Evolutionary conservation across 2,329 filamentous ascomycete species (phyloP).

Genomic region (Penicillium freii): DNA sequence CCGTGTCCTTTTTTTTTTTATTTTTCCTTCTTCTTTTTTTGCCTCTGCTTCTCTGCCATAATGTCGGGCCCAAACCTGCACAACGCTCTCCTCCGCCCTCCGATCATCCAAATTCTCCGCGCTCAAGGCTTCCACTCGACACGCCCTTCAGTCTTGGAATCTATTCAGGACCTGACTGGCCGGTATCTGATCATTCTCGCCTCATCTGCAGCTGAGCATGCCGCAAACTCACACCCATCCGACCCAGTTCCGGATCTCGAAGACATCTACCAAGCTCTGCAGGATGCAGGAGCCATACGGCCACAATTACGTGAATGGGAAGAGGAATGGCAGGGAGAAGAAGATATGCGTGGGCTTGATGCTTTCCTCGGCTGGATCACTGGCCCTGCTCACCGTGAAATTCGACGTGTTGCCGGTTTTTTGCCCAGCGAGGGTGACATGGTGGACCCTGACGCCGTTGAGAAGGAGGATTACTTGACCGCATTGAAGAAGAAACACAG

Average conservation of each 20-base stretch:
- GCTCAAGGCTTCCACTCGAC: slow-evolving; percentile 86
- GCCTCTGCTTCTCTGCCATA: slow-evolving; percentile 17
- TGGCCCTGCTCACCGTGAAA: slow-evolving; percentile 72
- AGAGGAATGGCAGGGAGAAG: slow-evolving; percentile 66
- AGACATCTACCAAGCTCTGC: slow-evolving; percentile 81
- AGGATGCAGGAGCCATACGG: slow-evolving; percentile 72
- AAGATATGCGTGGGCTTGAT: slow-evolving; percentile 75
- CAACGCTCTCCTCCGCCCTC: slow-evolving; percentile 79
- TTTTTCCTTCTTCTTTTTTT: no score
- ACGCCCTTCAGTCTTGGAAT: slow-evolving; percentile 77
- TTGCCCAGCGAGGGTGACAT: slow-evolving; percentile 56
- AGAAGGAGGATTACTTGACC: slow-evolving; percentile 68
- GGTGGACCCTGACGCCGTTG: slow-evolving; percentile 51
- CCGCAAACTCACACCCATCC: slow-evolving; percentile 64
- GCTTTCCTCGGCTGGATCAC: slow-evolving; percentile 77
- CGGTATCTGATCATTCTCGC: slow-evolving; percentile 77
- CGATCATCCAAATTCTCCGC: slow-evolving; percentile 85
- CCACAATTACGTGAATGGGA: slow-evolving; percentile 67
- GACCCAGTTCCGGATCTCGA: slow-evolving; percentile 64
- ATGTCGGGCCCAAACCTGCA: slow-evolving; percentile 56
- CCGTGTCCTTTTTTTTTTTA: no score
- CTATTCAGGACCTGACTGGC: slow-evolving; percentile 79
- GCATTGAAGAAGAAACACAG: slow-evolving; percentile 89
- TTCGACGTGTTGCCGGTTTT: slow-evolving; percentile 75
- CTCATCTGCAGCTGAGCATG: slow-evolving; percentile 68